These are phyloP conservation scores for Solanum rostratum DNA, from an alignment of 257 asterid genomes.

Conservation along the genomic window DNA sequence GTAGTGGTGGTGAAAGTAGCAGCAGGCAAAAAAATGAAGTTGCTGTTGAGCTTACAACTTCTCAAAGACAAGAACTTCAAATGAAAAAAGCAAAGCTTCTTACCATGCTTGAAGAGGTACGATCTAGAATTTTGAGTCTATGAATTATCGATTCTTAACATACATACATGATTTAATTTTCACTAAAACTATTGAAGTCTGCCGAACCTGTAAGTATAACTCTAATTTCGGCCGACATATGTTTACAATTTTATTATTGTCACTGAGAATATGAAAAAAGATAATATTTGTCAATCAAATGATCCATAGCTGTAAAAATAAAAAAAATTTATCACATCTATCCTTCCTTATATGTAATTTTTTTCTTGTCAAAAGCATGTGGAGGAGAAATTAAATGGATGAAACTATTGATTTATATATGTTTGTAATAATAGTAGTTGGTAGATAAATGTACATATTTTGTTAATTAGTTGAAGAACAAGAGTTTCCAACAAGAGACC, in stretches of 20 bases:
- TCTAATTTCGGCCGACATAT: neutral
- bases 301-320: neutral
- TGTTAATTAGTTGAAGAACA: neutral
- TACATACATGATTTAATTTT: too few relatives aligned
- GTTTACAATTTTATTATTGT: neutral
- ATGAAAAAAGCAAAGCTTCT: slow-evolving; percentile 65
- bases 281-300: neutral
- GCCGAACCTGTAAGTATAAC: neutral
- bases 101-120: slow-evolving; percentile 75
- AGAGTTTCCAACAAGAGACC: neutral
- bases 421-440: neutral
- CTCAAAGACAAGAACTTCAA: slow-evolving; percentile 72
- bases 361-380: neutral
- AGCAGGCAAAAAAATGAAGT: neutral
- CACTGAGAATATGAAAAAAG: neutral
- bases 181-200: neutral
- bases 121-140: neutral
- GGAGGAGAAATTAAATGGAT: neutral
- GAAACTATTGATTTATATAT: neutral
- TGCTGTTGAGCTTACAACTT: slow-evolving; percentile 29
- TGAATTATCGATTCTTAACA: neutral
- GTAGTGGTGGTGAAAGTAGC: slow-evolving; percentile 8
- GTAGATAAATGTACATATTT: neutral
- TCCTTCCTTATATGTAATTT: neutral
- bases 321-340: neutral